Conservation (phyloP, 1,284 basidiomycete species). For the Amylostereum chailletii region DNA sequence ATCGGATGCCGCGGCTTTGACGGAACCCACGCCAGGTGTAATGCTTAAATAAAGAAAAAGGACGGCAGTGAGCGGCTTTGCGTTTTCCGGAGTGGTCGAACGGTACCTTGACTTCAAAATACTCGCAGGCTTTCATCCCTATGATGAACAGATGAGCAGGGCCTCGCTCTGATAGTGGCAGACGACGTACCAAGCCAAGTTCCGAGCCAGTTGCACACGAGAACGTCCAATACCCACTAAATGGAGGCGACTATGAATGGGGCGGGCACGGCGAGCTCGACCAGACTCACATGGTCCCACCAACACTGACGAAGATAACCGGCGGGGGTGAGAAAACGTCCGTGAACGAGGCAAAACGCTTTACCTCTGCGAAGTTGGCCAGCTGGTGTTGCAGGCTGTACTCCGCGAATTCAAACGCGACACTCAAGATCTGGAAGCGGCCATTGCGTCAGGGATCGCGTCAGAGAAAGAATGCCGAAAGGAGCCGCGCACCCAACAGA, state of each 20-base stretch:
- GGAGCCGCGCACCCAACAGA: constrained; percentile 61
- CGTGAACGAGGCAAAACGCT: constrained; percentile 10
- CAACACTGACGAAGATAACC: constrained; percentile 45
- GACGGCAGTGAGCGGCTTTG: background rate
- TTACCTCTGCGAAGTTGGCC: constrained; percentile 75
- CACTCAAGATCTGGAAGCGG: constrained; percentile 60
- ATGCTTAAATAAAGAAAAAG: constrained; percentile 33
- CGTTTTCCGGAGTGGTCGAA: background rate
- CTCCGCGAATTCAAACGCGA: constrained; percentile 80
- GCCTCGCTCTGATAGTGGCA: constrained; percentile 7
- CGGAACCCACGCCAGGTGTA: constrained; percentile 80
- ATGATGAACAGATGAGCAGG: constrained; percentile 13
- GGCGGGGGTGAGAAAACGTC: constrained; percentile 10
- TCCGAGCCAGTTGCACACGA: constrained; percentile 81
- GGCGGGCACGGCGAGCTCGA: constrained; percentile 9
- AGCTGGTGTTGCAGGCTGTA: constrained; percentile 79
- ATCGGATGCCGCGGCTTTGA: constrained; percentile 64
- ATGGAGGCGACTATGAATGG: background rate
- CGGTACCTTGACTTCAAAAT: constrained; percentile 73
- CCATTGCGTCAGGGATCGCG: constrained; percentile 1
- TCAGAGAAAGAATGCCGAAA: constrained; percentile 2
- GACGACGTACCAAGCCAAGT: constrained; percentile 58
- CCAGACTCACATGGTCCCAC: constrained; percentile 75
- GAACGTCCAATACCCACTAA: constrained; percentile 78
- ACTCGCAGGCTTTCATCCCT: constrained; percentile 83